Base-by-base conservation (phyloP, 192 early-diverging fungal genomes). In the Dispira simplex region DNA sequence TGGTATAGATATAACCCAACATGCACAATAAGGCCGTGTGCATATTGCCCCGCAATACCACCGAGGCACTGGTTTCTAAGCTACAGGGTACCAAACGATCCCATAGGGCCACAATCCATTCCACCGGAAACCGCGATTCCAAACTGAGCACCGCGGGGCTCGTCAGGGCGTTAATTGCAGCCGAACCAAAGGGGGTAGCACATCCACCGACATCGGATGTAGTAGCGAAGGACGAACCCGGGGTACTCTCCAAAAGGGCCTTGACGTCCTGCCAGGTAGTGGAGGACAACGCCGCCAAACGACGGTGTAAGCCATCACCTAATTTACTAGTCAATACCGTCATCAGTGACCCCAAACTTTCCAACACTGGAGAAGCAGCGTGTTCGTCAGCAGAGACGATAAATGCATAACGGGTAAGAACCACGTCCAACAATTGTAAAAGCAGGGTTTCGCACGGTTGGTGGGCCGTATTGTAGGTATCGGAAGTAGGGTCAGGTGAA, bases 1-100 rank as follows among this genome's bases (percentile, higher is more conserved):
- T 66, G 6, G 73, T 64, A 25, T 68, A 75, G 10, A 79, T 79
- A 63, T 83, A 88, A 56, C 79, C 73, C n/a, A 92, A 68, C 62
- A 85, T 85, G 59, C 80, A 79, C 60, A 90, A 74, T 53, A 95
- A 69, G 0, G 85, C 79, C 27, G 82, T 77, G 68, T 95, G 93
- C 23, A 91, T 70, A 67, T 91, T 91, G 53, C 88, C 90, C 6
- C 93, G 81, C 58, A 86, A 67, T 45, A 67, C 70, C 23, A 79
- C 67, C 12, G 85, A 76, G 11, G 78, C 71, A 1, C 83, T 82
- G 0, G 81, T 66, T 18, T 75, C 75, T 46, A 83, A 64, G 26
- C 86, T 84, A 8, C 83, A 79, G 12, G 70, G 76, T 52, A 90
- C 71, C 26, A 92, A 75, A 47, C 67, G 70, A 21, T 70, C 68